Evolutionary conservation across 129 eudicot genomes (phyloP).

Genomic region (Centrapalus pauciflorus): DNA sequence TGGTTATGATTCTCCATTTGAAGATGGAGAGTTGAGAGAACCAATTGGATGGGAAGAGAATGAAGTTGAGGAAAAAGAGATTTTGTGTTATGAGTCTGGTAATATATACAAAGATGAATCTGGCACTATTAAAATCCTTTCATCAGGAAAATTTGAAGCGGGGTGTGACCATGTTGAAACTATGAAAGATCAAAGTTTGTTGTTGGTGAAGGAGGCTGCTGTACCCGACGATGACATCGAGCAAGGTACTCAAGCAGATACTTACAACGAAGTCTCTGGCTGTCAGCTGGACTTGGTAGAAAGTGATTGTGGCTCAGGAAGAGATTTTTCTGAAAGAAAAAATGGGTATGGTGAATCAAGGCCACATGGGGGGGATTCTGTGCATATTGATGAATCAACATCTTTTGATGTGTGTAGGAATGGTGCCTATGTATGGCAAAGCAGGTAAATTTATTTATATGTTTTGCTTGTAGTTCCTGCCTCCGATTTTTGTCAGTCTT

Average conservation of each 20-base stretch:
- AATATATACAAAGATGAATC: conserved; percentile 37
- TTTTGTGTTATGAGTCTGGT: conserved; percentile 50
- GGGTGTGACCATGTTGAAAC: conserved; percentile 30
- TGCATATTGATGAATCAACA: background rate
- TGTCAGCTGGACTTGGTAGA: too few species aligned
- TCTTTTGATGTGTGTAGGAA: conserved; percentile 13
- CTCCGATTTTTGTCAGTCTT: too few species aligned
- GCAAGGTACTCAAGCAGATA: conserved; percentile 16
- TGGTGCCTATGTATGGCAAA: conserved; percentile 16
- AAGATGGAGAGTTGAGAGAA: conserved; percentile 80
- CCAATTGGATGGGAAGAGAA: conserved; percentile 51
- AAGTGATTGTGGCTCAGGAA: conserved; percentile 8
- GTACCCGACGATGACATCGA: conserved; percentile 21
- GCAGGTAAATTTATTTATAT: conserved; percentile 32
- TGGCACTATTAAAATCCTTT: conserved; percentile 36
- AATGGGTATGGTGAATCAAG: background rate
- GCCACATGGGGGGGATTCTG: background rate
- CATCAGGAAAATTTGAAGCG: conserved; percentile 32
- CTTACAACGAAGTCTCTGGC: too few species aligned
- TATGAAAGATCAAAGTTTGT: conserved; percentile 12
- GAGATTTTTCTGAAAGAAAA: background rate
- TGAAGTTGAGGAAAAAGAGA: conserved; percentile 40
- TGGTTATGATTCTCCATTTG: conserved; percentile 83
- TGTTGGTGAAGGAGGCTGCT: conserved; percentile 17
- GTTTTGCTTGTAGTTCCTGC: background rate